Base-by-base conservation (phyloP, 805 yeast species). In the Zygotorulaspora chibaensis region DNA sequence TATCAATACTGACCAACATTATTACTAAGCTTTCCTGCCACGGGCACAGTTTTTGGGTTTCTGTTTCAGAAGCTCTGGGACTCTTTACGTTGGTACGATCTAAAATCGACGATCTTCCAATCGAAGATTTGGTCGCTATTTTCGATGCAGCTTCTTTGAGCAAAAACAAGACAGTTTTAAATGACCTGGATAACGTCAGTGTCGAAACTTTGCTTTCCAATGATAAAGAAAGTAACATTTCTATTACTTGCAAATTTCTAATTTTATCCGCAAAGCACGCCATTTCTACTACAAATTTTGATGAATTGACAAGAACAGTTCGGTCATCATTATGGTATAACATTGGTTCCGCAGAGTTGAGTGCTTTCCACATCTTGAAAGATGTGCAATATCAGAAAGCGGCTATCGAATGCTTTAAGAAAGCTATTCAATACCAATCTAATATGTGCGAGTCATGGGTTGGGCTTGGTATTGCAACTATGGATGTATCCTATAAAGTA, bases 381-480 rank as follows among this genome's bases (percentile, higher is more conserved):
- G 55, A 58, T 2, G 42, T 47, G 5, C 47, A 47, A 11, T 72
- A 63, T 38, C 69, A 83, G 47, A 76, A 75, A 12, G 63, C 71
- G 1, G 75, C 96, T 0, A 74, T 87, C 11, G 69, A 62, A 15
- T 65, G 74, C 4, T 69, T 86, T 51, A 86, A 85, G 54, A 75
- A 72, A 35, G 83, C 96, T 0, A 80, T 90, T 44, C 80, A 76
- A 45, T 66, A 80, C 8, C 96, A 91, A 62, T 74, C 83, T 4
- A 77, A 75, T 46, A 85, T 84, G 51, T 71, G 84, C 1, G 80
- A 76, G 15, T 80, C 80, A 47, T 93, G 99, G 99, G 72, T 79
- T 43, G 83, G 86, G 0, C 70, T 91, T 25, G 99, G 98, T 11
- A 75, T 84, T 46, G 84, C 89, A 0, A 78, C 87, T 7, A 73